These are phyloP conservation scores for Rhipidocladum racemiflorum DNA, from an alignment of 176 grass and related monocot species.

Conservation along the genomic window DNA sequence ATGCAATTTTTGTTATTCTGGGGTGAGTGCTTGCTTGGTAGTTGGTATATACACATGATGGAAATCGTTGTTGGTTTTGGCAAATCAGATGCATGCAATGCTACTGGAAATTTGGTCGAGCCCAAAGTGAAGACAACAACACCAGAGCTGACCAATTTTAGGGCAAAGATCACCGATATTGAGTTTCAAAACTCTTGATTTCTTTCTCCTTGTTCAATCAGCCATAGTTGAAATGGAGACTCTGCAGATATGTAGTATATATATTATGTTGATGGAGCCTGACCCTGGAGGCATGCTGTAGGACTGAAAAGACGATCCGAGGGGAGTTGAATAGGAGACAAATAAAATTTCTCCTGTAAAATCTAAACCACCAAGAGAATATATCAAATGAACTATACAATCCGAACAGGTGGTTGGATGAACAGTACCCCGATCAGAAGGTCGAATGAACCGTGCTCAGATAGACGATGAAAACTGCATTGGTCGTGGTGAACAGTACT, in stretches of 20 bases:
- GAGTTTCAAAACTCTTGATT: background rate
- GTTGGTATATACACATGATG: background rate
- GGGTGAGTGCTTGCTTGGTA: background rate
- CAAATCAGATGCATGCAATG: background rate
- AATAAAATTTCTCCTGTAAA: too few species aligned
- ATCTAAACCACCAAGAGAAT: too few species aligned
- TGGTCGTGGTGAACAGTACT: too few species aligned
- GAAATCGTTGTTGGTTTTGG: background rate
- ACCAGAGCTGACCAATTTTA: background rate
- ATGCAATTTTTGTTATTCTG: background rate
- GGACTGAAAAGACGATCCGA: too few species aligned
- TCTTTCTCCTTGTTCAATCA: slow-evolving; percentile 2
- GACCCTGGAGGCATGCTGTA: too few species aligned
- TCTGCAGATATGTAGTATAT: background rate
- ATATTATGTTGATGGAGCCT: background rate
- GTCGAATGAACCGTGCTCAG: too few species aligned
- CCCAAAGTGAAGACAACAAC: background rate
- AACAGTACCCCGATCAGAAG: too few species aligned
- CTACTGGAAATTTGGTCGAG: background rate
- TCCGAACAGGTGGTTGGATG: too few species aligned
- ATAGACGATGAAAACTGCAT: too few species aligned
- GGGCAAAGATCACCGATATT: background rate
- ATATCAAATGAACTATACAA: too few species aligned
- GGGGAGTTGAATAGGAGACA: too few species aligned
- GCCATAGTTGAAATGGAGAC: background rate